phyloP scores from a whole-genome alignment of 768 basidiomycete species.

The Melanogaster broomeanus region DNA sequence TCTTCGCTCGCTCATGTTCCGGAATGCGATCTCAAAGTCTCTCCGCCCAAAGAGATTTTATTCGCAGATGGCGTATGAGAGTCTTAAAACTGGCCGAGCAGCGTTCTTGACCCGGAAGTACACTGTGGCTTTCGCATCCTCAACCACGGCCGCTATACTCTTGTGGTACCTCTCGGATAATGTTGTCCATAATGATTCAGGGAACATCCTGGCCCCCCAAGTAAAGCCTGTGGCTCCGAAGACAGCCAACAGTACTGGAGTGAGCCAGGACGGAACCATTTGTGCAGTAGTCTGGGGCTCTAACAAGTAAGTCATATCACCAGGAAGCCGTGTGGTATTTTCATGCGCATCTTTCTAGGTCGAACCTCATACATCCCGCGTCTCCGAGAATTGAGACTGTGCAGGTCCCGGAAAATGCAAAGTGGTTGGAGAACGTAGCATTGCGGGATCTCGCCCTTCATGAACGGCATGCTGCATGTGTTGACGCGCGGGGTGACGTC shows the following conservation, averaged over 20 bases:
- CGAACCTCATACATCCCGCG: slow-evolving; percentile 45
- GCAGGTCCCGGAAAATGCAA: slow-evolving; percentile 49
- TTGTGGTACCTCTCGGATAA: slow-evolving; percentile 41
- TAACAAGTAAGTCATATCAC: slow-evolving; percentile 51
- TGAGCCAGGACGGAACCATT: slow-evolving; percentile 35
- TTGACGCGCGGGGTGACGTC: slow-evolving; percentile 78
- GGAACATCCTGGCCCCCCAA: slow-evolving; percentile 5
- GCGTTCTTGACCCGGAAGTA: slow-evolving; percentile 1
- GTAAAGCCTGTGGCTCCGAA: neutral
- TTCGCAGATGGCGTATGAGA: slow-evolving; percentile 13
- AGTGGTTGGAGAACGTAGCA: slow-evolving; percentile 67
- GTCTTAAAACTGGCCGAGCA: neutral
- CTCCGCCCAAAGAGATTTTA: neutral
- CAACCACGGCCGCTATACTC: slow-evolving; percentile 29
- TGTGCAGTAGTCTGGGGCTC: slow-evolving; percentile 72
- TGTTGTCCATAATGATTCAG: slow-evolving; percentile 39
- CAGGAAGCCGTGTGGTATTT: neutral
- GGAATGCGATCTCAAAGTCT: slow-evolving; percentile 7
- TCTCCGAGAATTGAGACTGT: slow-evolving; percentile 41
- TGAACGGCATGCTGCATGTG: slow-evolving; percentile 66
- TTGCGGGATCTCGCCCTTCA: slow-evolving; percentile 75
- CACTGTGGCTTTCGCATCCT: slow-evolving; percentile 24
- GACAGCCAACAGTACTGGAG: slow-evolving; percentile 21
- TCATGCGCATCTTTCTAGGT: slow-evolving; percentile 37
- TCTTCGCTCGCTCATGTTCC: slow-evolving; percentile 12